Evolutionary conservation across 78 protist genomes (phyloP).

Genomic region (Thecamonas trahens): DNA sequence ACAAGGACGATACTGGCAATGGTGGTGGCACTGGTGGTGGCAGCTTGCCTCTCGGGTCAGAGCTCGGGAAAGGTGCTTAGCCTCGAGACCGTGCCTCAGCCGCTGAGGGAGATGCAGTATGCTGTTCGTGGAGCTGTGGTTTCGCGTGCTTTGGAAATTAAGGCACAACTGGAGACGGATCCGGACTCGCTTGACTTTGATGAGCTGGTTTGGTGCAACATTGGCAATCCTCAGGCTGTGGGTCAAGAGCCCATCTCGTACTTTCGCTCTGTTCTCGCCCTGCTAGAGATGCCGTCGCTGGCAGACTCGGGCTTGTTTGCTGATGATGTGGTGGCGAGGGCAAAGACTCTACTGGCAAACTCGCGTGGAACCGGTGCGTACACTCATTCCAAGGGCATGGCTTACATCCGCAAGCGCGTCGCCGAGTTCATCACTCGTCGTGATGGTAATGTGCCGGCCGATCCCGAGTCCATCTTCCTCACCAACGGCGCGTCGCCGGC

Average conservation of each 20-base stretch:
- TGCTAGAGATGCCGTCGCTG: constrained; percentile 65
- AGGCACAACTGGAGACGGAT: too few relatives aligned
- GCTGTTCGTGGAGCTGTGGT: too few relatives aligned
- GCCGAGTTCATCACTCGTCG: constrained; percentile 88
- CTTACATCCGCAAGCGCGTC: constrained; percentile 60
- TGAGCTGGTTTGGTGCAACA: constrained; percentile 90
- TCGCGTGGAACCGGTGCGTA: constrained; percentile 84
- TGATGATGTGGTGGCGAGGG: too few relatives aligned
- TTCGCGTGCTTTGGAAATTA: too few relatives aligned
- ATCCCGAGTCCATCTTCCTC: constrained; percentile 79
- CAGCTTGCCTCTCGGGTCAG: too few relatives aligned
- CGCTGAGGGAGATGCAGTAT: too few relatives aligned
- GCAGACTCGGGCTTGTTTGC: too few relatives aligned
- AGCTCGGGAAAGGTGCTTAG: too few relatives aligned
- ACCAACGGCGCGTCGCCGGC: constrained; percentile 95
- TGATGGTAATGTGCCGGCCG: constrained; percentile 59
- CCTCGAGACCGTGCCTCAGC: too few relatives aligned
- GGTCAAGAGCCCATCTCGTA: constrained; percentile 93
- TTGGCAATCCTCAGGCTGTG: constrained; percentile 98
- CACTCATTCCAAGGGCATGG: constrained; percentile 81
- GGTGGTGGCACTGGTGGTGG: too few relatives aligned
- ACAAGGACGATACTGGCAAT: too few relatives aligned
- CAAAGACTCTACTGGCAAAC: not conserved
- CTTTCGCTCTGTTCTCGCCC: constrained; percentile 79
- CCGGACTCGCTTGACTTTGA: constrained; percentile 60